phyloP scores from a whole-genome alignment of 768 basidiomycete species.

The Phaeotremella fagi region DNA sequence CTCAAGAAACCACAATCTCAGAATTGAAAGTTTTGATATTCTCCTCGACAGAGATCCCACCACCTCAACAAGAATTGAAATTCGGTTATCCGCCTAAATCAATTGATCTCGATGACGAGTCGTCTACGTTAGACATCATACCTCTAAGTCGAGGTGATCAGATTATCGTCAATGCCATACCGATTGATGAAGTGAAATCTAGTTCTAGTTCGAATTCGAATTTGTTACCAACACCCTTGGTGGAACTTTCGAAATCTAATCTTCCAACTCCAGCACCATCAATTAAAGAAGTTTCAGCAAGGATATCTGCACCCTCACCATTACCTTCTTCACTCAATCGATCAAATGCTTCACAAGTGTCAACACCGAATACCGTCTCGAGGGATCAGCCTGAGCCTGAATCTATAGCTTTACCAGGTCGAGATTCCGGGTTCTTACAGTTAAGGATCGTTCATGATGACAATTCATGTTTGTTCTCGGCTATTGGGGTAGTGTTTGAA shows the following conservation, averaged over 20 bases:
- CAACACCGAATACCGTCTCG: background rate
- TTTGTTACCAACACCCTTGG: constrained; percentile 1
- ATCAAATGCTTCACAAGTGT: background rate
- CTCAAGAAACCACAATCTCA: constrained; percentile 59
- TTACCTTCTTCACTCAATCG: too few relatives aligned
- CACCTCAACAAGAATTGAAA: constrained; percentile 65
- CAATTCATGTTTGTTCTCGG: constrained; percentile 90
- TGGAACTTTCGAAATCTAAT: constrained; percentile 24
- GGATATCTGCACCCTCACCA: constrained; percentile 21
- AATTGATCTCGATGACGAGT: constrained; percentile 51
- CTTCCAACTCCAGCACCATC: constrained; percentile 21
- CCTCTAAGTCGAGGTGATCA: constrained; percentile 77
- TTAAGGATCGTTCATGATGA: constrained; percentile 86
- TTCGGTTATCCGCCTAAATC: constrained; percentile 75
- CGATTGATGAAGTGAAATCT: constrained; percentile 8
- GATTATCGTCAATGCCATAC: constrained; percentile 62
- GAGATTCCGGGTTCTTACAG: constrained; percentile 32
- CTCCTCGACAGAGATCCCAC: constrained; percentile 62
- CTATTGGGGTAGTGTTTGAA: constrained; percentile 77
- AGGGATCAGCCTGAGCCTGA: background rate
- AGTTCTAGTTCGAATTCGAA: constrained; percentile 18
- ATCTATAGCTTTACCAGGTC: constrained; percentile 22
- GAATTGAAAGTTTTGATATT: constrained; percentile 73
- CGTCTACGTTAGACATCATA: constrained; percentile 59
- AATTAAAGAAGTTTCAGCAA: constrained; percentile 17